These are phyloP conservation scores for Solanum piurae DNA, from an alignment of 257 asterid species.

Conservation along the genomic window DNA sequence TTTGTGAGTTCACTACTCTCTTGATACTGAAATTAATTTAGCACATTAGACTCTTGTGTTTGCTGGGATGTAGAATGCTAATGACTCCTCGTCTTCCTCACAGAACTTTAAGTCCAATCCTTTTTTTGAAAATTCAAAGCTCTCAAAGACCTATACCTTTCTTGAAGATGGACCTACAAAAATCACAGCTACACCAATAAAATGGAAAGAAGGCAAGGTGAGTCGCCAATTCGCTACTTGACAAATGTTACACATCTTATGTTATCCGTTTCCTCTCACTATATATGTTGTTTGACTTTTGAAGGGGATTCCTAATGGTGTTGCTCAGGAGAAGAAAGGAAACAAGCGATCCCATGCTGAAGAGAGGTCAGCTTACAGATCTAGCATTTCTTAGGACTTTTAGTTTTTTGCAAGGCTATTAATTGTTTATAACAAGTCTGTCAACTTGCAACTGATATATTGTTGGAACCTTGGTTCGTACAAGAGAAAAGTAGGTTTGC, in stretches of 20 bases:
- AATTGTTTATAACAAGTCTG: neutral
- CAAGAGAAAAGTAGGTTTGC: neutral
- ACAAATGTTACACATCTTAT: neutral
- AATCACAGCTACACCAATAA: slow-evolving; percentile 70
- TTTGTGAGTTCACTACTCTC: slow-evolving; percentile 50
- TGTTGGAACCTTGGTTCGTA: neutral
- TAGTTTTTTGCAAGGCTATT: neutral
- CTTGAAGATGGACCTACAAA: slow-evolving; percentile 80
- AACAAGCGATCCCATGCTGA: slow-evolving; percentile 62
- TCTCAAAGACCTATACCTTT: slow-evolving; percentile 71
- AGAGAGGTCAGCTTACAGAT: slow-evolving; percentile 53
- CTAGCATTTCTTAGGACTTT: neutral
- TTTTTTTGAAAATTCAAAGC: slow-evolving; percentile 72
- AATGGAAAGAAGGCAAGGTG: slow-evolving; percentile 97
- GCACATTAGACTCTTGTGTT: neutral
- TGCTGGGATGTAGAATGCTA: neutral
- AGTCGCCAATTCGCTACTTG: slow-evolving; percentile 4
- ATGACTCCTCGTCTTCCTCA: neutral
- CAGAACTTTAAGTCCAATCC: slow-evolving; percentile 87
- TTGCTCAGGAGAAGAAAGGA: slow-evolving; percentile 67
- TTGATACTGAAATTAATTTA: neutral
- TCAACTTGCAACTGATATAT: neutral
- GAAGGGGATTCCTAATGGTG: slow-evolving; percentile 77
- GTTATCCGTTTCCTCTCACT: neutral
- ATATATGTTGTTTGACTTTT: slow-evolving; percentile 13